phyloP scores from a whole-genome alignment of 495 filamentous ascomycete genomes.

The Penicillium subrubescens region DNA sequence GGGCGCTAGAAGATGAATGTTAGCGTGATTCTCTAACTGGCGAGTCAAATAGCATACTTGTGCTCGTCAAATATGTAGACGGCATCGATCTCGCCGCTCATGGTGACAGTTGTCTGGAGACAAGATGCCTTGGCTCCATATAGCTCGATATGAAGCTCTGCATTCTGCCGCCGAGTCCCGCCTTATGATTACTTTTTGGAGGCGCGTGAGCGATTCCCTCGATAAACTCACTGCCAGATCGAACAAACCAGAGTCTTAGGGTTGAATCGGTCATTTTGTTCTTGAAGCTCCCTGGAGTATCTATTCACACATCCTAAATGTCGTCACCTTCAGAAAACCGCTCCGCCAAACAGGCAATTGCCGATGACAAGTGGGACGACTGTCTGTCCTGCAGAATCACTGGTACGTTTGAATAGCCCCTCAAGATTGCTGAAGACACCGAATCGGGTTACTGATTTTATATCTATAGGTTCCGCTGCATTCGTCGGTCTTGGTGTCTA shows the following conservation, averaged over 20 bases:
- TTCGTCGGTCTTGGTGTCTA: conserved; percentile 90
- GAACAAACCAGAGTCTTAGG: background rate
- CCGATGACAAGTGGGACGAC: conserved; percentile 67
- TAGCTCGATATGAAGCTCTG: conserved; percentile 27
- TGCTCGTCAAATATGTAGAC: conserved; percentile 95
- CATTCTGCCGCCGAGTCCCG: conserved; percentile 43
- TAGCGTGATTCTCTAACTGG: background rate
- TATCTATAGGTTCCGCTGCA: conserved; percentile 66
- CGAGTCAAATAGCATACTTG: conserved; percentile 58
- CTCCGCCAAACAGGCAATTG: conserved; percentile 51
- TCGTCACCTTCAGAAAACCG: conserved; percentile 21
- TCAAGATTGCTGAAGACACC: background rate
- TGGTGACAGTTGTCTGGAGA: conserved; percentile 38
- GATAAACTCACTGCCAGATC: background rate
- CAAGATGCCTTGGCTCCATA: conserved; percentile 18
- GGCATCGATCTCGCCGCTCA: conserved; percentile 90
- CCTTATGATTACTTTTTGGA: conserved; percentile 29
- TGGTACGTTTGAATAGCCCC: conserved; percentile 46
- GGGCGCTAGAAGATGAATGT: conserved; percentile 48
- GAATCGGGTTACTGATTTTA: background rate
- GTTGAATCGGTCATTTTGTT: background rate
- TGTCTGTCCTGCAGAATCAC: conserved; percentile 69
- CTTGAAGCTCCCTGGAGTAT: background rate
- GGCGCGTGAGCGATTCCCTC: conserved; percentile 7
- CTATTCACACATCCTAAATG: conserved; percentile 15